phyloP scores from a whole-genome alignment of 2,329 filamentous ascomycete species.

The Alternaria sp. region DNA sequence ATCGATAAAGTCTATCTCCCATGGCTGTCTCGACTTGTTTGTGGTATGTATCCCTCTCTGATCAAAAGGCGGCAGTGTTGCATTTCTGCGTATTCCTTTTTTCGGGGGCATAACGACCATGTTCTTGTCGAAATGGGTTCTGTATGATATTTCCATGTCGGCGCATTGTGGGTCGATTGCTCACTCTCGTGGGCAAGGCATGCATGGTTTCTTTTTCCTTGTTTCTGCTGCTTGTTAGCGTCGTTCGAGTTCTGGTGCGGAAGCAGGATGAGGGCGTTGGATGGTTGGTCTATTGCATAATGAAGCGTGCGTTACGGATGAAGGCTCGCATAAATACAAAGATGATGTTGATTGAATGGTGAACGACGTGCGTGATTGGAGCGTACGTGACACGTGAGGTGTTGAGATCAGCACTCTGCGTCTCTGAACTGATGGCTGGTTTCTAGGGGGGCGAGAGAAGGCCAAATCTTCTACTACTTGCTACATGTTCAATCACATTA shows the following conservation, averaged over 20 bases:
- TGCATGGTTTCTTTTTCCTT: conserved; percentile 20
- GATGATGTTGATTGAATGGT: conserved; percentile 2
- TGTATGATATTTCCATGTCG: conserved; percentile 45
- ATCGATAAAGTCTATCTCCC: conserved; percentile 26
- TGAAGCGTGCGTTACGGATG: conserved; percentile 31
- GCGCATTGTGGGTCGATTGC: conserved; percentile 27
- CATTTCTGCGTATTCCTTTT: conserved; percentile 30
- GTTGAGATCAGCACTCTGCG: neutral
- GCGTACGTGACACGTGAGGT: conserved; percentile 8
- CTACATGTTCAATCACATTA: too few relatives aligned
- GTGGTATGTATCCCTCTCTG: conserved; percentile 33
- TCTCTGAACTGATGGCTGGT: neutral
- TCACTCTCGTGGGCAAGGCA: conserved; percentile 24
- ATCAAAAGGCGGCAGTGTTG: conserved; percentile 43
- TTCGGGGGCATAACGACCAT: conserved; percentile 9
- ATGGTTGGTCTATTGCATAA: conserved; percentile 44
- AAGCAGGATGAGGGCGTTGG: conserved; percentile 33
- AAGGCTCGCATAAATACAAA: conserved; percentile 37
- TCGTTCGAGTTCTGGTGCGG: conserved; percentile 21
- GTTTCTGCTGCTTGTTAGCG: conserved; percentile 12
- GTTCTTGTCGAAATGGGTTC: conserved; percentile 18
- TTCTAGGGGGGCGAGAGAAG: neutral
- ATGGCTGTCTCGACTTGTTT: conserved; percentile 26
- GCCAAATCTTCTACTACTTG: too few relatives aligned
- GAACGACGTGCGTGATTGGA: neutral